phyloP scores from a whole-genome alignment of 768 basidiomycete species.

The Tubosaeta sp. region DNA sequence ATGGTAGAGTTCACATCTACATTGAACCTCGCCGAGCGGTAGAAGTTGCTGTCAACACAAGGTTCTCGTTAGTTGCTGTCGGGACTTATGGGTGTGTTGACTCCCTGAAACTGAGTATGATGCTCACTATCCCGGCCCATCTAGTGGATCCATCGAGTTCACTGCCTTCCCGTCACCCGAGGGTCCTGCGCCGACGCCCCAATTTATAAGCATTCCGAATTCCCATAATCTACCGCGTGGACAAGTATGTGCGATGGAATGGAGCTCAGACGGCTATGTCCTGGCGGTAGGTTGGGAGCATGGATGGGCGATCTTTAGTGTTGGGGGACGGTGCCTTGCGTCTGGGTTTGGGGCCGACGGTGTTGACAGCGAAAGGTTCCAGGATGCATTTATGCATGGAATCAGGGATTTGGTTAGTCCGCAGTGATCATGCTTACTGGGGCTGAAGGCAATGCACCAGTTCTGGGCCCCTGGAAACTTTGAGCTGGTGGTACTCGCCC shows the following conservation, averaged over 20 bases:
- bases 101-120: background rate
- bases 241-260: slow-evolving; percentile 65
- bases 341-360: slow-evolving; percentile 72
- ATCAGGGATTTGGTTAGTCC: slow-evolving; percentile 61
- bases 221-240: slow-evolving; percentile 57
- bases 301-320: slow-evolving; percentile 90
- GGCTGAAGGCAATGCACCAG: slow-evolving; percentile 35
- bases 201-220: slow-evolving; percentile 59
- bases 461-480: slow-evolving; percentile 95
- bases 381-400: slow-evolving; percentile 85
- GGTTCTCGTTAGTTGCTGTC: slow-evolving; percentile 78
- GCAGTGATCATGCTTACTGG: background rate
- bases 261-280: slow-evolving; percentile 96
- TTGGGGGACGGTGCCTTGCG: slow-evolving; percentile 82
- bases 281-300: slow-evolving; percentile 87
- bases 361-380: slow-evolving; percentile 57
- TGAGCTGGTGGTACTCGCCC: slow-evolving; percentile 76
- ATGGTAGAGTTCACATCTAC: slow-evolving; percentile 38
- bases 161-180: slow-evolving; percentile 65
- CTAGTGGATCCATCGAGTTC: slow-evolving; percentile 63
- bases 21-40: slow-evolving; percentile 65
- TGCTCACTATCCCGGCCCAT: background rate
- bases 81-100: slow-evolving; percentile 61
- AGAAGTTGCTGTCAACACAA: slow-evolving; percentile 64
- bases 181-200: slow-evolving; percentile 53